A percentile compares a stretch with the other conserved stretches of the same genome.
These are phyloP conservation scores for Fusarium humuli DNA, from an alignment of 2,329 filamentous ascomycete species.

Conservation along the genomic window DNA sequence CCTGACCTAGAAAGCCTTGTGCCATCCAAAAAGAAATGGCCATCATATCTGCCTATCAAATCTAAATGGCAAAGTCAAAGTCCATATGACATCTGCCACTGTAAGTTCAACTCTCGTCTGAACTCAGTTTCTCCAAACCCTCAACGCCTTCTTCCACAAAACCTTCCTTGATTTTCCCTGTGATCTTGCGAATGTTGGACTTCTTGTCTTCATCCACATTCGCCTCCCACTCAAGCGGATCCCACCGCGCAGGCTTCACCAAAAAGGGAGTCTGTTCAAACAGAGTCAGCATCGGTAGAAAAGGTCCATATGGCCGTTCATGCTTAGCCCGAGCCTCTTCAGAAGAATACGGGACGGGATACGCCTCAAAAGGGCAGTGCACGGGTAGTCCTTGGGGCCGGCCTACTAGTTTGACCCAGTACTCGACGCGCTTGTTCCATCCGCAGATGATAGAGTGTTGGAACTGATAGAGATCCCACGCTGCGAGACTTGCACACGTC, in stretches of 20 bases:
- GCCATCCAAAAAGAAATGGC: neutral
- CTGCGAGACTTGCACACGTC: slow-evolving; percentile 15
- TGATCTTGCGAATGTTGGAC: neutral
- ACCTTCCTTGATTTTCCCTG: neutral
- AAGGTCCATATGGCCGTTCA: neutral
- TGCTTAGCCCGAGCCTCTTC: neutral
- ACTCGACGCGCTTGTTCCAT: neutral
- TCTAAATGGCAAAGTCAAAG: neutral
- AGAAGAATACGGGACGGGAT: neutral
- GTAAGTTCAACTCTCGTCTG: neutral
- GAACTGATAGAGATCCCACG: slow-evolving; percentile 10
- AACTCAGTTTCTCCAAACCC: neutral
- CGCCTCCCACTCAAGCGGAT: slow-evolving; percentile 7
- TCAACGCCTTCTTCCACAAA: neutral
- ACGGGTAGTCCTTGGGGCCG: neutral
- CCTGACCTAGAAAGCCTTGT: neutral
- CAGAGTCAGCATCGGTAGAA: slow-evolving; percentile 4
- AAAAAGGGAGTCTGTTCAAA: fast-evolving
- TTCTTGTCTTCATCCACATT: neutral
- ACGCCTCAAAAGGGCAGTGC: neutral
- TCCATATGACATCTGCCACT: neutral
- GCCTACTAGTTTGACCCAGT: neutral
- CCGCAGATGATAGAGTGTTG: neutral
- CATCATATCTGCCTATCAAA: neutral
- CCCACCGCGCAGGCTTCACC: neutral